Evolutionary conservation across 2,329 filamentous ascomycete species (phyloP).

Genomic region (Colletotrichum lupini): DNA sequence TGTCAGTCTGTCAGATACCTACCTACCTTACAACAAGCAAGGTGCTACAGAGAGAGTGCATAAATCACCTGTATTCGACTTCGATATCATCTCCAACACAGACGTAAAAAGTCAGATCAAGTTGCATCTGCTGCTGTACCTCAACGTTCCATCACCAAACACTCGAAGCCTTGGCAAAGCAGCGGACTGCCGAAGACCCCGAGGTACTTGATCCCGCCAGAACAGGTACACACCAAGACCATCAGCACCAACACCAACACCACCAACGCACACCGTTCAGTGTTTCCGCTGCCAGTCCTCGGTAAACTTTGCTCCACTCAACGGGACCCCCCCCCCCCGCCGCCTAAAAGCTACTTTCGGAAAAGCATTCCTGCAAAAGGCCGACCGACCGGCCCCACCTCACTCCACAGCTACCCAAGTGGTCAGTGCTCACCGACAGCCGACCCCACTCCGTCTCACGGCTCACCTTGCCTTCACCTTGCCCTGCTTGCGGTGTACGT

Average conservation of each 20-base stretch:
- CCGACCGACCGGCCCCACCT: not conserved
- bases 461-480: slow-evolving; percentile 15
- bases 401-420: not conserved
- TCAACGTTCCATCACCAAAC: not conserved
- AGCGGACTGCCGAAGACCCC: slow-evolving; percentile 5
- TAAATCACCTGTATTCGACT: not conserved
- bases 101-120: not conserved
- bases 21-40: not conserved
- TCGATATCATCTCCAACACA: not conserved
- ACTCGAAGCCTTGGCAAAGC: slow-evolving; percentile 1
- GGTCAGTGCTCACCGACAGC: slow-evolving; percentile 18
- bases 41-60: not conserved
- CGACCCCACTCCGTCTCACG: slow-evolving; percentile 18
- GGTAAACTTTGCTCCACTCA: not conserved
- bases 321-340: not conserved
- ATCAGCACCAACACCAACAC: not conserved
- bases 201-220: not conserved
- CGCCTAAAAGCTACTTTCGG: not conserved
- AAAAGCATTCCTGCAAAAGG: not conserved
- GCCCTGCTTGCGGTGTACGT: slow-evolving; percentile 20
- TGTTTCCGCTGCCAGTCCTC: not conserved
- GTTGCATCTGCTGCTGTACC: not conserved
- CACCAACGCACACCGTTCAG: not conserved
- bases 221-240: not conserved
- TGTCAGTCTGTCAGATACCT: not conserved